phyloP scores from a whole-genome alignment of 805 yeast genomes.

The Lachancea sp. region DNA sequence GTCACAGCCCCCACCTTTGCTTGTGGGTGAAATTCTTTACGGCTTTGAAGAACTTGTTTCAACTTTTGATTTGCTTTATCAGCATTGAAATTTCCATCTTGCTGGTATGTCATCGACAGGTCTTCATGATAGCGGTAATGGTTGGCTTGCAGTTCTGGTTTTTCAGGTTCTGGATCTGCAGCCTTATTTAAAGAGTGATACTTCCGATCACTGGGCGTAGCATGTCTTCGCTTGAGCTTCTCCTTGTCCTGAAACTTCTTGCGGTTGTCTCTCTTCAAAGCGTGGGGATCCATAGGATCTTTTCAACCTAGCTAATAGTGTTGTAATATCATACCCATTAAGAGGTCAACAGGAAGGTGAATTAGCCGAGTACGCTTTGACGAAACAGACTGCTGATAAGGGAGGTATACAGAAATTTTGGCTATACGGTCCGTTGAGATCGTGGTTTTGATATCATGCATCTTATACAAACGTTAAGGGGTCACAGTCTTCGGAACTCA shows the following conservation, averaged over 20 bases:
- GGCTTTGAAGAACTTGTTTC: slow-evolving; percentile 12
- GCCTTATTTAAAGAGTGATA: slow-evolving; percentile 25
- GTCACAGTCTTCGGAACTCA: slow-evolving; percentile 57
- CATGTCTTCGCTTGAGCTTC: slow-evolving; percentile 35
- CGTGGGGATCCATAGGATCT: slow-evolving; percentile 28
- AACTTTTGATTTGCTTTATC: slow-evolving; percentile 9
- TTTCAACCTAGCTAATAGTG: too few species aligned
- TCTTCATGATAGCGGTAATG: slow-evolving; percentile 23
- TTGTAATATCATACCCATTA: too few species aligned
- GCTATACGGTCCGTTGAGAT: too few species aligned
- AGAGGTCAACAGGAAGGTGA: too few species aligned
- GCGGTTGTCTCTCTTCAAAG: slow-evolving; percentile 36
- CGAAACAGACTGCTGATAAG: too few species aligned
- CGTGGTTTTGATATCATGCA: not conserved
- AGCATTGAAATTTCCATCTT: slow-evolving; percentile 3
- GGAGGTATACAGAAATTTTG: too few species aligned
- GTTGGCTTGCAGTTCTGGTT: slow-evolving; percentile 18
- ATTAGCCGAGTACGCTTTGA: too few species aligned
- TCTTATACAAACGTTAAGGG: slow-evolving; percentile 42
- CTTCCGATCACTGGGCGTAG: slow-evolving; percentile 34
- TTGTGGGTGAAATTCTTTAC: not conserved
- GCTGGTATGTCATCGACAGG: slow-evolving; percentile 11
- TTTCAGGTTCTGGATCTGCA: slow-evolving; percentile 17
- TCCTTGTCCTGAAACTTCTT: slow-evolving; percentile 39
- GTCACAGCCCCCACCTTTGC: slow-evolving; percentile 13